phyloP scores from a whole-genome alignment of 768 basidiomycete species.

The Boletus edulis region DNA sequence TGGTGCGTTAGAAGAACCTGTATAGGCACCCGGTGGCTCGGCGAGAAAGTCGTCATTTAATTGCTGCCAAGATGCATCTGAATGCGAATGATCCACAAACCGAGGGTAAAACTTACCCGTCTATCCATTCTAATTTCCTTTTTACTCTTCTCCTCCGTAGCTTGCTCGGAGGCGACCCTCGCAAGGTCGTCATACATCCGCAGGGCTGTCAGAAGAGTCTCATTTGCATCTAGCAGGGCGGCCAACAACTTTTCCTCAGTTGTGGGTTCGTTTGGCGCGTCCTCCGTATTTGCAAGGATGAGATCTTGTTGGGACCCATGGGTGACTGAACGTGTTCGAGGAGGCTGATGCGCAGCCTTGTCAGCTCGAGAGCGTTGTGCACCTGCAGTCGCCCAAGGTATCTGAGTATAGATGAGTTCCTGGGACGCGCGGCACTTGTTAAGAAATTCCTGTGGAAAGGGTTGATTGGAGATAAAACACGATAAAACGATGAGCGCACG shows the following conservation, averaged over 20 bases:
- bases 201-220: conserved; percentile 63
- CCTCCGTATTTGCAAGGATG: conserved; percentile 28
- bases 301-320: conserved; percentile 23
- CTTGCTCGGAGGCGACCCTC: conserved; percentile 54
- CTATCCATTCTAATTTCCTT: conserved; percentile 66
- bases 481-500: conserved; percentile 38
- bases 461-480: not conserved
- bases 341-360: conserved; percentile 15
- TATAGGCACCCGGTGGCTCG: conserved; percentile 19
- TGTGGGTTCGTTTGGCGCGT: conserved; percentile 48
- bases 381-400: conserved; percentile 85
- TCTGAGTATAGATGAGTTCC: conserved; percentile 82
- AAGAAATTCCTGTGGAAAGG: conserved; percentile 70
- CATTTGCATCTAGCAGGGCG: conserved; percentile 71
- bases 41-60: conserved; percentile 21
- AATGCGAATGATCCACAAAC: conserved; percentile 17
- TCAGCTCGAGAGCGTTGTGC: conserved; percentile 65
- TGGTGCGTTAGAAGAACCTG: conserved; percentile 30
- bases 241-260: conserved; percentile 74
- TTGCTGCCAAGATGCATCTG: conserved; percentile 13
- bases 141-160: conserved; percentile 65
- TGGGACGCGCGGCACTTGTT: conserved; percentile 76
- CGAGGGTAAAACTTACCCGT: conserved; percentile 45
- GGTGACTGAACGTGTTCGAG: conserved; percentile 15
- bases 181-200: conserved; percentile 77